Evolutionary conservation across 2,329 filamentous ascomycete species (phyloP), one percentile per base, ranked within the genome.

Genomic region (Diplocarpon rosae): DNA sequence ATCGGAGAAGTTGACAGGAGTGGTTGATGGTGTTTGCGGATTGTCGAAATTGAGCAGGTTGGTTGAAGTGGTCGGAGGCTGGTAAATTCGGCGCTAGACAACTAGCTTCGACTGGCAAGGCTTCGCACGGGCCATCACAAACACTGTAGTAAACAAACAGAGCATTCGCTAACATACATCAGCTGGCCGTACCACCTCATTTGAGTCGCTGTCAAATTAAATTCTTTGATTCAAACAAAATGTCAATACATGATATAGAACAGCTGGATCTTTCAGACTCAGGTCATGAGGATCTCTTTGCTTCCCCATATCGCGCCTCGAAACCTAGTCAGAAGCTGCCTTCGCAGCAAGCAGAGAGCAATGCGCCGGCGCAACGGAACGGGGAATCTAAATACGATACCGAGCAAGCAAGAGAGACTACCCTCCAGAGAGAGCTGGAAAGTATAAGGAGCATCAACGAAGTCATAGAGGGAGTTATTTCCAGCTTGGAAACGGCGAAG

Each of bases 361-460:
- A 53, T 46, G 48, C 48, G 13, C 45, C 48, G 17, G 32, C 46
- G 17, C 54, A 54, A 54, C 62, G 53, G 20, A 65, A 67, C 60
- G 51, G 63, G 49, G 69, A 73, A 47, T 70, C 71, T 34, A 65
- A 71, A 39, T 78, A 78, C 56, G 80, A 83, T 50, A 67, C 70
- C 3, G 73, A 83, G 55, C 78, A 84, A 58, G 72, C 75, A 15
- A 81, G 85, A 37, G 86, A 95, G 50, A 78, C 78, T 2, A 75
- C 78, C 12, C 69, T 98, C 55, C 80, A 76, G 13, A 79, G 75
- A 44, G 92, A 98, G 65, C 69, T 96, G 24, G 80, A 88, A 51
- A 84, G 81, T 38, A 80, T 98, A 28, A 79, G 83, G 47, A 83
- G 83, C 55, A 85, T 96, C 61, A 98, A 98, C 65, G 75, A 80